phyloP scores from a whole-genome alignment of 2,329 filamentous ascomycete genomes.

The Neospermospora avenae region DNA sequence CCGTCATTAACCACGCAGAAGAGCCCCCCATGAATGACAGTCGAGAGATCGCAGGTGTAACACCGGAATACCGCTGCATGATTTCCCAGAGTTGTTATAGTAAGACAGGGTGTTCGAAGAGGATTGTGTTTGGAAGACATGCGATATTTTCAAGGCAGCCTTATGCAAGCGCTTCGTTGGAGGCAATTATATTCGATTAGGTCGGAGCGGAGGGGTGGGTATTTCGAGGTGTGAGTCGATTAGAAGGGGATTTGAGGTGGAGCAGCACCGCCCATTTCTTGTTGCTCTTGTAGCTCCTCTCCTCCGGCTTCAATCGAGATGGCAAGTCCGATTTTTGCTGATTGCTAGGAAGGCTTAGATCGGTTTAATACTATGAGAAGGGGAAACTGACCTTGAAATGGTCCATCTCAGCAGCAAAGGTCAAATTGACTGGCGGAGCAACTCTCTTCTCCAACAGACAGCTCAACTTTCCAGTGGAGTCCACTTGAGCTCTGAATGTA shows the following conservation, averaged over 20 bases:
- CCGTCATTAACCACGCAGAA: slow-evolving; percentile 27
- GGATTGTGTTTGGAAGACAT: slow-evolving; percentile 17
- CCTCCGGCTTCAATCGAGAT: slow-evolving; percentile 85
- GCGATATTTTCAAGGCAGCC: slow-evolving; percentile 23
- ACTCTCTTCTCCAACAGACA: slow-evolving; percentile 95
- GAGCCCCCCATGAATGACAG: slow-evolving; percentile 16
- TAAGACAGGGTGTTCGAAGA: slow-evolving; percentile 32
- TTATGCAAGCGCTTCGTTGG: slow-evolving; percentile 18
- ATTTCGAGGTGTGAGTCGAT: slow-evolving; percentile 24
- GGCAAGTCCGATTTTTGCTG: slow-evolving; percentile 90
- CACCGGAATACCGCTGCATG: slow-evolving; percentile 16
- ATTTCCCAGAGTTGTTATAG: slow-evolving; percentile 24
- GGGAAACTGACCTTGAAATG: slow-evolving; percentile 76
- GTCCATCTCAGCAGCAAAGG: slow-evolving; percentile 95
- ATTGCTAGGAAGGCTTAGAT: slow-evolving; percentile 61
- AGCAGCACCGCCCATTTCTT: slow-evolving; percentile 57
- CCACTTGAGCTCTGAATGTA: slow-evolving; percentile 92
- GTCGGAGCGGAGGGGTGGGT: slow-evolving; percentile 27
- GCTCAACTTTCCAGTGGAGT: slow-evolving; percentile 90
- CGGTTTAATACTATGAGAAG: neutral
- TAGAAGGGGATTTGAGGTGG: slow-evolving; percentile 59
- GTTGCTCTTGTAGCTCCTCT: slow-evolving; percentile 84
- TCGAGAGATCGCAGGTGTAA: slow-evolving; percentile 17
- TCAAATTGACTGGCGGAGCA: slow-evolving; percentile 86
- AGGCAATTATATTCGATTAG: slow-evolving; percentile 33